Base-by-base conservation (phyloP, 192 early-diverging fungal genomes). In the Radiomyces spectabilis region DNA sequence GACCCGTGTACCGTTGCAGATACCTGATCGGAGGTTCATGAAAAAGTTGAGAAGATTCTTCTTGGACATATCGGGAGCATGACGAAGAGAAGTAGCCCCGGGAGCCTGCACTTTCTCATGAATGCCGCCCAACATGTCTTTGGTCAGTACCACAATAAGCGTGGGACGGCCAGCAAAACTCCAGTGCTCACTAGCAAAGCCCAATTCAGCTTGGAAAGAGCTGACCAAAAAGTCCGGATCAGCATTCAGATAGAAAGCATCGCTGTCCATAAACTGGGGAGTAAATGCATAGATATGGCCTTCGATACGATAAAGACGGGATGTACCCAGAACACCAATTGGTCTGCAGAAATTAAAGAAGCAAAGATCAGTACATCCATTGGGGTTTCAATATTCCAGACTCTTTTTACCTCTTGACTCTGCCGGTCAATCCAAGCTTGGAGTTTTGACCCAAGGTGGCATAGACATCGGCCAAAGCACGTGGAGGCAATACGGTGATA, bases 221-320 rank as follows among this genome's bases (percentile, higher is more conserved):
- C 80, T 83, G 6, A 93, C 82, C 37, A 93, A 52, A 42, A 89
- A 90, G 55, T 91, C 85, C n/a, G 84, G 83, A 68, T 93, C 91
- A 29, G 80, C 81, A 13, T 83, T 86, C n/a, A 91, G 72, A 54
- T 93, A 93, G 61, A 88, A 93, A 57, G 91, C 83, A 50, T 88
- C 86, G 42, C 74, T 80, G 55, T 93, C 87, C 84, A 93, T 85
- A 57, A 93, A 93, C 41, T 90, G 81, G 27, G 91, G 91, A 1
- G 86, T 79, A 53, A 93, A 93, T 1, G 87, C 78, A 59, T 91
- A 93, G 8, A 93, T 58, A 15, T 83, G 75, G 0, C 91, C 91
- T 55, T 91, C 82, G 16, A 88, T 86, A 18, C 86, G 79, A 69
- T 91, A 93, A 8, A 93, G 65, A 46, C 85, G 84, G 33, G 80